Conservation (phyloP, 495 filamentous ascomycete genomes). For the Neurospora tetraspora region DNA sequence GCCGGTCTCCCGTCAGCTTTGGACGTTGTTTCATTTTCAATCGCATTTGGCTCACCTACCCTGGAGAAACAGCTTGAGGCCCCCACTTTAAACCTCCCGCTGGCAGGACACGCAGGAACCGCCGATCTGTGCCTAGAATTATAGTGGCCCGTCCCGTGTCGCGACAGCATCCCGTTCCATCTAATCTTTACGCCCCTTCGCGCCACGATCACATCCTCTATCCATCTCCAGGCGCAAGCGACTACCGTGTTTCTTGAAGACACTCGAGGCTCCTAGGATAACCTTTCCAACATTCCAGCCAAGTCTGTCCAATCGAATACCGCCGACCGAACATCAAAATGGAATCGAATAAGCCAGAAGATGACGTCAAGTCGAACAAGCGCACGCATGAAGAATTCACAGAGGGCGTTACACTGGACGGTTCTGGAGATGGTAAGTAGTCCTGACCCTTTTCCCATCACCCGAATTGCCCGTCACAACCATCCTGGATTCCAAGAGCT, state of each 20-base stretch:
- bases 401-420: slow-evolving; percentile 17
- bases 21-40: neutral
- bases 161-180: neutral
- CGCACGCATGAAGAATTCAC: slow-evolving; percentile 36
- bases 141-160: neutral
- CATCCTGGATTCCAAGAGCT: neutral
- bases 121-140: neutral
- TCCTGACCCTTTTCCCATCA: neutral
- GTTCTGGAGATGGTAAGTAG: slow-evolving; percentile 25
- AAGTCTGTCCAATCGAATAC: neutral
- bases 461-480: neutral
- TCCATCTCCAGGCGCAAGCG: neutral
- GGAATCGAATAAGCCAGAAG: slow-evolving; percentile 16
- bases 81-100: neutral
- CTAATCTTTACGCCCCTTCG: neutral
- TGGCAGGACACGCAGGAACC: neutral
- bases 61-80: neutral
- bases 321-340: slow-evolving; percentile 1
- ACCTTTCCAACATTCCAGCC: neutral
- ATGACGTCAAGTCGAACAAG: slow-evolving; percentile 31
- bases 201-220: neutral
- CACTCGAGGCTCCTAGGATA: neutral
- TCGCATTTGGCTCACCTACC: neutral
- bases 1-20: neutral
- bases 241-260: neutral